A percentile compares a stretch with the other conserved stretches of the same genome.
These are phyloP conservation scores for Jacaranda copaia DNA, from an alignment of 257 asterid genomes.

Conservation along the genomic window DNA sequence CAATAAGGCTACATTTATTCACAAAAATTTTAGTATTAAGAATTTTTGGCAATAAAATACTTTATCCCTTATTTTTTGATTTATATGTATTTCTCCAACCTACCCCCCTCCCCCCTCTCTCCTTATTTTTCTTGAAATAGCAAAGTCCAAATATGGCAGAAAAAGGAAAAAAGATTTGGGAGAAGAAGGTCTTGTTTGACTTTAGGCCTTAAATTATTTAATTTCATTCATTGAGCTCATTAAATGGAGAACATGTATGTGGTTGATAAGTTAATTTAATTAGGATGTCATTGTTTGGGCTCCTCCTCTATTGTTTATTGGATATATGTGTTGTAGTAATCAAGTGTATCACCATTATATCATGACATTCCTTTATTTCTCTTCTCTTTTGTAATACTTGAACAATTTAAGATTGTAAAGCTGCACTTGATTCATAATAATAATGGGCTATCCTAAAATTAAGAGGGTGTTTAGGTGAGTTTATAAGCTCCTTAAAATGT, in stretches of 20 bases:
- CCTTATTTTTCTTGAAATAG: neutral
- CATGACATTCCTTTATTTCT: too few species aligned
- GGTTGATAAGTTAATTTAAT: slow-evolving; percentile 6
- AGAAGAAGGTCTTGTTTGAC: neutral
- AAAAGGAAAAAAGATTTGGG: neutral
- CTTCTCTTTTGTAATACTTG: too few species aligned
- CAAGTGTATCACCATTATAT: neutral
- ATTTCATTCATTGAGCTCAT: neutral
- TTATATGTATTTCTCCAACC: neutral
- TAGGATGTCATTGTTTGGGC: neutral
- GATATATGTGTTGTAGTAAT: neutral
- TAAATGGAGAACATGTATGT: neutral
- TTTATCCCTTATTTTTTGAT: neutral
- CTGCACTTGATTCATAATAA: too few species aligned
- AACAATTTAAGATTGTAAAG: too few species aligned
- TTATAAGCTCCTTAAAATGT: too few species aligned
- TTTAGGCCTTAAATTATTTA: neutral
- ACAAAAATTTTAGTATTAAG: too few species aligned
- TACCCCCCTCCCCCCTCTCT: too few species aligned
- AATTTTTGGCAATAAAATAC: too few species aligned
- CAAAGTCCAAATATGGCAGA: neutral
- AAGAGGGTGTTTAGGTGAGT: too few species aligned
- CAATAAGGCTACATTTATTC: neutral
- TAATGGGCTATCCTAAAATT: too few species aligned
- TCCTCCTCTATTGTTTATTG: too few species aligned